A percentile compares a stretch with the other conserved stretches of the same genome.
Evolutionary conservation across 2,329 filamentous ascomycete genomes (phyloP).

Genomic region (Talaromyces sp.): DNA sequence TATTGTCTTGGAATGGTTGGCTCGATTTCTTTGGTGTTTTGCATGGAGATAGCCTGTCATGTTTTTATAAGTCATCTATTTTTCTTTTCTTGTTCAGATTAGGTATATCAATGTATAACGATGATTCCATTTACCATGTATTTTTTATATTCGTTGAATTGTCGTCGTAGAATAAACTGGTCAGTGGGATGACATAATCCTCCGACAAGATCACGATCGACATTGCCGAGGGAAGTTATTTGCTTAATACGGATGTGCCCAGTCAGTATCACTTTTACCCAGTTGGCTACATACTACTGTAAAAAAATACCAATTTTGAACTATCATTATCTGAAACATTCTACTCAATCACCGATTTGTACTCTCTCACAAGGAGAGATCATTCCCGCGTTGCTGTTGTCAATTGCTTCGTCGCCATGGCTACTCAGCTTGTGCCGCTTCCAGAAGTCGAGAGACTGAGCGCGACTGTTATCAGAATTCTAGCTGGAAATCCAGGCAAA

Average conservation of each 20-base stretch:
- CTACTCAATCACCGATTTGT: background rate
- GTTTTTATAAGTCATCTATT: constrained; percentile 25
- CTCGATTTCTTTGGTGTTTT: constrained; percentile 21
- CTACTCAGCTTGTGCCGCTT: constrained; percentile 57
- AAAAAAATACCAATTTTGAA: background rate
- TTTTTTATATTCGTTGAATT: background rate
- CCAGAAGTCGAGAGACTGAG: constrained; percentile 73
- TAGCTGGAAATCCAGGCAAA: constrained; percentile 88
- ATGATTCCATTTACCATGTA: constrained; percentile 18
- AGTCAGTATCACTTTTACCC: too few species aligned
- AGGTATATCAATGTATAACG: constrained; percentile 34
- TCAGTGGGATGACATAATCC: constrained; percentile 12
- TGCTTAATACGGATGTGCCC: background rate
- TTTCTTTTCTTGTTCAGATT: constrained; percentile 33
- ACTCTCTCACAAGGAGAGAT: background rate
- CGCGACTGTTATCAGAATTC: constrained; percentile 70
- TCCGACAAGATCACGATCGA: constrained; percentile 7
- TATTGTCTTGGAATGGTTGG: constrained; percentile 9
- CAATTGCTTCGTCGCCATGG: too few species aligned
- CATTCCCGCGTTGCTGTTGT: background rate
- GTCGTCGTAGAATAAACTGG: background rate
- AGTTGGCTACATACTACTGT: too few species aligned
- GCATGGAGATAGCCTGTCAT: constrained; percentile 38
- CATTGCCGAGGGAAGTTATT: constrained; percentile 18
- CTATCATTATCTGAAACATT: background rate